A percentile compares a stretch with the other conserved stretches of the same genome.
Conservation (phyloP, 805 yeast genomes). For the Monosporozyma servazzii region DNA sequence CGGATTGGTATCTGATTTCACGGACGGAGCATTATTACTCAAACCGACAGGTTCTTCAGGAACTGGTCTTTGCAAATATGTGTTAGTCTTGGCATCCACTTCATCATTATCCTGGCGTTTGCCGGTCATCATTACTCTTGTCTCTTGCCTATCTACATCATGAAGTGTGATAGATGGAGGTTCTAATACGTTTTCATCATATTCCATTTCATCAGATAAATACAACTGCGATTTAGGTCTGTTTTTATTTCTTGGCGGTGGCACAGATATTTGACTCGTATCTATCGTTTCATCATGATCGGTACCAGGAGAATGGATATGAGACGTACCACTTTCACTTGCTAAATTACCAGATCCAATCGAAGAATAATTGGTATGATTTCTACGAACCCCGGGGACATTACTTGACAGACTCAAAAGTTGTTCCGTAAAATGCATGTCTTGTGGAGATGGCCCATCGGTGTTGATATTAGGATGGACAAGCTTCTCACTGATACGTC, state of each 20-base stretch:
- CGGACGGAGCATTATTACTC: not conserved
- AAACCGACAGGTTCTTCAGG: not conserved
- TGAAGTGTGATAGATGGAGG: not conserved
- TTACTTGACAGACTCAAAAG: not conserved
- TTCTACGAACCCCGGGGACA: not conserved
- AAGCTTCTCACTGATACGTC: not conserved
- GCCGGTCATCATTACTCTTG: not conserved
- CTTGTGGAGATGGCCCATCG: not conserved
- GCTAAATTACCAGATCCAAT: constrained; percentile 16
- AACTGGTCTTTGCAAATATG: not conserved
- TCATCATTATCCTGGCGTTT: not conserved
- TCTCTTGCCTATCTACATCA: not conserved
- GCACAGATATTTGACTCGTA: constrained; percentile 16
- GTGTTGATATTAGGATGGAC: not conserved
- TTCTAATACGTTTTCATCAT: not conserved
- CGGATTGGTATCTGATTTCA: not conserved
- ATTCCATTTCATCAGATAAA: not conserved
- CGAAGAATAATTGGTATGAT: constrained; percentile 6
- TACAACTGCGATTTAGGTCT: constrained; percentile 18
- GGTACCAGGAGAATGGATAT: not conserved
- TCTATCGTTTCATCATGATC: not conserved
- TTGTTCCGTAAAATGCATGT: not conserved
- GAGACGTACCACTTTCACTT: constrained; percentile 9
- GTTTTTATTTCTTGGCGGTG: constrained; percentile 27
- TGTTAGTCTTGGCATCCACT: not conserved